Conservation (phyloP, 257 asterid species). For the Solanum tarapatanum region DNA sequence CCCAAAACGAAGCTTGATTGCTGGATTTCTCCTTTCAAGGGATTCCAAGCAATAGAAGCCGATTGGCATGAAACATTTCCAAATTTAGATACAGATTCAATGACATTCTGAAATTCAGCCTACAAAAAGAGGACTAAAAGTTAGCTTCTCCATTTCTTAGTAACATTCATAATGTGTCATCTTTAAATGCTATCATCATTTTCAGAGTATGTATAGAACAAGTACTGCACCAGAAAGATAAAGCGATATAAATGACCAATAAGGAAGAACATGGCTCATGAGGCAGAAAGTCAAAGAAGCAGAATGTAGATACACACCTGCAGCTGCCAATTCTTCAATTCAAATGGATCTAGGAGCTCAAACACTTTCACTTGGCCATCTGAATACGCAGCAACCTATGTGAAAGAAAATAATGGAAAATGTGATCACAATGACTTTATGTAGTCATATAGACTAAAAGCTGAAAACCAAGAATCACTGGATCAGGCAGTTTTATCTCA, state of each 20-base stretch:
- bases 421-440: neutral
- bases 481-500: neutral
- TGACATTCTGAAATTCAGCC: conserved; percentile 85
- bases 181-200: neutral
- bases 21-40: conserved; percentile 48
- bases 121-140: conserved; percentile 6
- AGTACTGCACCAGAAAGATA: neutral
- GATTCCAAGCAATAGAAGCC: conserved; percentile 89
- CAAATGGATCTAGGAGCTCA: conserved; percentile 76
- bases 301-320: conserved; percentile 39
- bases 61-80: conserved; percentile 52
- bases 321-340: conserved; percentile 86
- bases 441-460: neutral
- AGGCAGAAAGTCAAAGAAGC: neutral
- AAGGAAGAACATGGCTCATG: neutral
- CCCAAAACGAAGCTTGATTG: conserved; percentile 81
- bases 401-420: neutral
- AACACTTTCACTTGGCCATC: conserved; percentile 73
- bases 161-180: neutral
- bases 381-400: conserved; percentile 75
- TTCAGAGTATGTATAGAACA: neutral
- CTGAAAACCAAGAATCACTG: neutral
- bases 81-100: conserved; percentile 63
- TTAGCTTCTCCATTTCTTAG: neutral
- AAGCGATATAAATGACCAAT: neutral